Evolutionary conservation across 106 monocot species (phyloP).

Genomic region (Platanthera guangdongensis): DNA sequence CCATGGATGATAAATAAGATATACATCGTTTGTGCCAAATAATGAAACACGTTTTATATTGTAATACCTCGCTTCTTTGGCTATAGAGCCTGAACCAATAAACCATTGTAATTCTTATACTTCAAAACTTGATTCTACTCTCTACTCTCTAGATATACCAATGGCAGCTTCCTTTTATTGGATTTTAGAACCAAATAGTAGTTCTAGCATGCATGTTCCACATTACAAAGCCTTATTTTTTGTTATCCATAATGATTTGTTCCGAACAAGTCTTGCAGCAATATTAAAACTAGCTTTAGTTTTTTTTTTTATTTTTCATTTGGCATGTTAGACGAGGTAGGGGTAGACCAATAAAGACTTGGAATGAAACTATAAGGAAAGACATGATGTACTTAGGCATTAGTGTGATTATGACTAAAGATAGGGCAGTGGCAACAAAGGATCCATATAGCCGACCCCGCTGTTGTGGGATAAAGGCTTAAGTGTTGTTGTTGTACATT

Average conservation of each 20-base stretch:
- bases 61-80: neutral
- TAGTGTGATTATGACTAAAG: no score
- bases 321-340: no score
- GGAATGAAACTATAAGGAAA: no score
- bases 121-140: neutral
- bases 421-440: no score
- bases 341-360: no score
- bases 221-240: neutral
- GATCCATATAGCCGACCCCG: no score
- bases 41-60: conserved; percentile 1
- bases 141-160: neutral
- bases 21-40: neutral
- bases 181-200: neutral
- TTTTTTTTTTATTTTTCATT: no score
- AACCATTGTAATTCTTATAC: neutral
- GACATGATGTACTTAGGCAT: no score
- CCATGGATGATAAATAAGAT: neutral
- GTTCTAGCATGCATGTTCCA: neutral
- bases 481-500: no score
- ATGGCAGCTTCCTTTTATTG: neutral
- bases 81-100: neutral
- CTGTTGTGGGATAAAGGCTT: no score
- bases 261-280: no score
- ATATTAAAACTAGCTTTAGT: no score
- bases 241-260: neutral